Evolutionary conservation across 225 moss, liverwort and hornwort species (phyloP), one percentile per base, ranked within the genome.

Genomic region (Sphagnum tenellum): DNA sequence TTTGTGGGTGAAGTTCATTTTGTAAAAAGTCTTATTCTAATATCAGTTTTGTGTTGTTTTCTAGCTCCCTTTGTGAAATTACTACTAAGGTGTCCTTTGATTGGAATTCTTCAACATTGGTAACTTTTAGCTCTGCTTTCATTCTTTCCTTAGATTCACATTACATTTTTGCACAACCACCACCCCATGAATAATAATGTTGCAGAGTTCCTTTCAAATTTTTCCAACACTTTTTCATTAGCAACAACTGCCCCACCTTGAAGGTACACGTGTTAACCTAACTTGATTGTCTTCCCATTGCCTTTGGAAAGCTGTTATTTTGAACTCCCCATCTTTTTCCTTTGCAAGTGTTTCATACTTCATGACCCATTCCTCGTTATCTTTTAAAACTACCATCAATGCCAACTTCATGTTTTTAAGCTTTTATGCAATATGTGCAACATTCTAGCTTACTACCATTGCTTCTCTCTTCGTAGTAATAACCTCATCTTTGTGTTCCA

Each of bases 181-280:
- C 45, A 46, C 55, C 0, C 0, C 4, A 9, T 8, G 74, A 62
- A 9, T 65, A 47, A 3, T 50, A 44, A 0, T 53, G 52, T 51
- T 60, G 78, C 80, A 3, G 83, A 75, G 53, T 91, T 88, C 11
- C 84, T 89, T 60, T 95, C 84, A 82, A 89, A 78, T 67, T 86
- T 86, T 66, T 68, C 72, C 2, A 88, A 78, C 53, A 84, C 89
- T 72, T 91, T 86, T 45, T 78, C 70, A 8, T 91, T 85, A 49
- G 79, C 77, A 50, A 79, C 67, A 48, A 89, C 89, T 52, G 85
- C 89, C 61, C 91, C 89, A 55, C 75, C 70, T 51, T 91, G 85
- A 50, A 74, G 61, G 59, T 29, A 29, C 29, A 29, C 89, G 85
- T n/a, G 84, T 69, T 51, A 90, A 76, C 67, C 75, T 76, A 11